Evolutionary conservation across 805 yeast species (phyloP).

Genomic region (Zygoascus flipseniorum): DNA sequence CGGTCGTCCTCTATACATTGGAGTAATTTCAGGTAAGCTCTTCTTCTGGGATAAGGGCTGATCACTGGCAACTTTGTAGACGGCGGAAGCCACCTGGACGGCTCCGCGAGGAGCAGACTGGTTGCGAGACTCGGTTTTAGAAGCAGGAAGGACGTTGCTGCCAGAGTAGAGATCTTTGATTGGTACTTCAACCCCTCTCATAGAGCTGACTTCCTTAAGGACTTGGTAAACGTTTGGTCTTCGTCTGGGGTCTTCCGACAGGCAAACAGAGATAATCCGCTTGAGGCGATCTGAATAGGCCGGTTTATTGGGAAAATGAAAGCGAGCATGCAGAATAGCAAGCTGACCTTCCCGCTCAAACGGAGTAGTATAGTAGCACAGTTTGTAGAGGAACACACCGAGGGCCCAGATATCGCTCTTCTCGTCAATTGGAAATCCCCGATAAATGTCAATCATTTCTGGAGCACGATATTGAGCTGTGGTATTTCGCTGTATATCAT

Average conservation of each 20-base stretch:
- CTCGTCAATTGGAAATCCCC: constrained; percentile 80
- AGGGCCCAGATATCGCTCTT: constrained; percentile 95
- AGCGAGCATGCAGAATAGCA: constrained; percentile 78
- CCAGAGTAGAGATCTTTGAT: constrained; percentile 26
- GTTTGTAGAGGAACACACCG: constrained; percentile 83
- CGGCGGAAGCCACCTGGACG: not conserved
- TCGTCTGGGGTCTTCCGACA: constrained; percentile 71
- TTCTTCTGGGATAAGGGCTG: not conserved
- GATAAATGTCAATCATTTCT: constrained; percentile 86
- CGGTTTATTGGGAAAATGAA: constrained; percentile 65
- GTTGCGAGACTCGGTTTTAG: not conserved
- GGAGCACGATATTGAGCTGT: constrained; percentile 95
- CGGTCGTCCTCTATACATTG: constrained; percentile 22
- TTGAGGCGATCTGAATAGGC: constrained; percentile 62
- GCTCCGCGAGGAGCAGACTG: not conserved
- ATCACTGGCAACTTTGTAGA: not conserved
- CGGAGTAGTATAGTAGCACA: constrained; percentile 90
- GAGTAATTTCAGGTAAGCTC: constrained; percentile 15
- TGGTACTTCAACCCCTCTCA: constrained; percentile 49
- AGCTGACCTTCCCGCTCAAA: constrained; percentile 78
- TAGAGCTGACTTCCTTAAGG: constrained; percentile 48
- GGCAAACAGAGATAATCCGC: constrained; percentile 66
- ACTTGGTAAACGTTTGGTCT: constrained; percentile 89
- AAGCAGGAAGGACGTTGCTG: not conserved
- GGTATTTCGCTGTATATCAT: constrained; percentile 82